Base-by-base conservation (phyloP, 805 yeast species). In the Metschnikowia sp. region DNA sequence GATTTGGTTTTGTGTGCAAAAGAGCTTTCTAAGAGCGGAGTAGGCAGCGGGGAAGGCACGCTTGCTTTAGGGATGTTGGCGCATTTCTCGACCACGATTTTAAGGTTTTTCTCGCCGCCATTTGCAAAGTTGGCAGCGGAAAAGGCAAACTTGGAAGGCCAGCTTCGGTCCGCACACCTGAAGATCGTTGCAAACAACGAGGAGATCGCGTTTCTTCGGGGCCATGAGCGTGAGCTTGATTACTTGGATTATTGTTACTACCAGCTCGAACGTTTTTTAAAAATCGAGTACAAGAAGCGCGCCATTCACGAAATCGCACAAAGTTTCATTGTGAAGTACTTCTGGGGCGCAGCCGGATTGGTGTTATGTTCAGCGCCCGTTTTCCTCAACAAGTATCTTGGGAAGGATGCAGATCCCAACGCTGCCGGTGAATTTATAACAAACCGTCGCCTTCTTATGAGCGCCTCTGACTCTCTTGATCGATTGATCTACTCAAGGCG, bases 331-430 rank as follows among this genome's bases (percentile, higher is more conserved):
- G 91, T 91, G 51, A 91, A 91, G 68, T 91, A 91, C 66, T 81
- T 89, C 41, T 86, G 97, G 91, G 98, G 98, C 52, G 98, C 97
- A 2, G 88, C 94, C 31, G 98, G 98, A 10, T 75, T 91, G 50
- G 79, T 84, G 1, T 74, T 91, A 40, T 91, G 97, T 66, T 83
- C 96, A 2, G 82, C 91, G 3, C 97, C 98, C 6, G 86, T 90
- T 2, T 91, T 91, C 62, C 78, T 82, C 59, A 72, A 76, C 50
- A 73, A 81, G 43, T 77, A 79, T 44, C 66, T 73, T 51, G 81
- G 81, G 32, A 63, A 66, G 42, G 65, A 59, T 19, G 72, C 70
- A 3, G 73, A 71, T 49, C 64, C 72, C 10, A 63, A 69, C 38
- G 78, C 80, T 1, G 83, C 96, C 0, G 89, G 91, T n/a, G 86